Conservation (phyloP, 2,329 filamentous ascomycete species). For the Apiospora arundinis region DNA sequence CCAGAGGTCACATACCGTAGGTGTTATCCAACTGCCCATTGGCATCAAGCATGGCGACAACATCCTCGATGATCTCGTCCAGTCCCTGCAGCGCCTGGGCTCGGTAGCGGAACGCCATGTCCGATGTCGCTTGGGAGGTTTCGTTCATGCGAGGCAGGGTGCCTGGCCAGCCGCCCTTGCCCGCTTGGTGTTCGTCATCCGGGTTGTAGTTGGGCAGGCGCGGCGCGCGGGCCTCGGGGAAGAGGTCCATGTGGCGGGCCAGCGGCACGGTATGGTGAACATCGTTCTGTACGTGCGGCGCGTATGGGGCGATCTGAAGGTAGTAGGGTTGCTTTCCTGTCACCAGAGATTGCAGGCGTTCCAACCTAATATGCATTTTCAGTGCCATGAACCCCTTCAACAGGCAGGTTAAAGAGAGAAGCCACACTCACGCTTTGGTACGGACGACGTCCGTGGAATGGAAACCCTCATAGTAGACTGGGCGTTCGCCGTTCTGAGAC, state of each 20-base stretch:
- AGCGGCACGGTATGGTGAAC: slow-evolving; percentile 57
- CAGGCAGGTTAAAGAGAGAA: too few relatives aligned
- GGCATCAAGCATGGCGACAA: slow-evolving; percentile 50
- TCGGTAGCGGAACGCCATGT: slow-evolving; percentile 58
- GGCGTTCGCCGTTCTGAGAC: slow-evolving; percentile 56
- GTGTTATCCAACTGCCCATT: slow-evolving; percentile 52
- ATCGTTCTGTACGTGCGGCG: slow-evolving; percentile 59
- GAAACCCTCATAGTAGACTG: slow-evolving; percentile 42
- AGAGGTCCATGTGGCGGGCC: slow-evolving; percentile 65
- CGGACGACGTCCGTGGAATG: slow-evolving; percentile 63
- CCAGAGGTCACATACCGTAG: slow-evolving; percentile 40
- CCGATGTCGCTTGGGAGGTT: slow-evolving; percentile 52
- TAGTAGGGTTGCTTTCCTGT: slow-evolving; percentile 59
- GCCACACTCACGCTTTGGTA: slow-evolving; percentile 50
- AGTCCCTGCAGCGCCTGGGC: slow-evolving; percentile 60
- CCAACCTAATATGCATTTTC: slow-evolving; percentile 32
- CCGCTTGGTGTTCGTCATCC: slow-evolving; percentile 34
- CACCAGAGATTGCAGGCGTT: slow-evolving; percentile 31
- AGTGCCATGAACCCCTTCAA: too few relatives aligned
- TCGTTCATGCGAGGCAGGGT: slow-evolving; percentile 47
- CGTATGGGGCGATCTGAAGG: slow-evolving; percentile 63
- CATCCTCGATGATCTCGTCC: slow-evolving; percentile 58
- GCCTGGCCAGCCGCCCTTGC: neutral
- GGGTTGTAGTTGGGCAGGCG: slow-evolving; percentile 71
- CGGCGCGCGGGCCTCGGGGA: slow-evolving; percentile 63